Evolutionary conservation across 2,329 filamentous ascomycete genomes (phyloP).

Genomic region (Phyllosticta capitalensis): DNA sequence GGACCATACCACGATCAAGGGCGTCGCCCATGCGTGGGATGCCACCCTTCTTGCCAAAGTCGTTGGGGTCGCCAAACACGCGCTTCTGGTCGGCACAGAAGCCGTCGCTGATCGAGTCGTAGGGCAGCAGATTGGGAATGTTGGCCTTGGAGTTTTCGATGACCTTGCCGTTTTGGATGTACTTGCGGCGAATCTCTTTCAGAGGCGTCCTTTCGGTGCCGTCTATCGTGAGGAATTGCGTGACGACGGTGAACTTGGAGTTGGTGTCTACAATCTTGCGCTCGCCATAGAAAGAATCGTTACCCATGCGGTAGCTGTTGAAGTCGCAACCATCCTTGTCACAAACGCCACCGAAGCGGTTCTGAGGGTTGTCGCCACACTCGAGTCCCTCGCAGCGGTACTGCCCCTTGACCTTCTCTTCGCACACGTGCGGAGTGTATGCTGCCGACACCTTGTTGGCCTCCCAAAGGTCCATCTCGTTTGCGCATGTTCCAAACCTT

Average conservation of each 20-base stretch:
- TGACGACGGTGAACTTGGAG: constrained; percentile 40
- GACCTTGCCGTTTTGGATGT: constrained; percentile 41
- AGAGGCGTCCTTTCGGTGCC: neutral
- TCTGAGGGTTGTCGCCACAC: constrained; percentile 33
- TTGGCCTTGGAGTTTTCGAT: constrained; percentile 36
- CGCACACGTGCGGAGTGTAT: constrained; percentile 57
- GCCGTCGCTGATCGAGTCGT: constrained; percentile 46
- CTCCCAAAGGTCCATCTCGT: constrained; percentile 64
- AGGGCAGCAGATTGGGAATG: constrained; percentile 35
- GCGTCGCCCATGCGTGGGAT: constrained; percentile 43
- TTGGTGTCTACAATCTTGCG: constrained; percentile 34
- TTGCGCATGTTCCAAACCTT: constrained; percentile 52
- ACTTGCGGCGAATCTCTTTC: constrained; percentile 39
- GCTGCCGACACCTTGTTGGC: constrained; percentile 57
- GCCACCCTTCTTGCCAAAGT: constrained; percentile 42
- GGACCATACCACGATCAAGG: constrained; percentile 50
- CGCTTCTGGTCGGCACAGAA: constrained; percentile 50
- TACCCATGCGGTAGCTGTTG: constrained; percentile 52
- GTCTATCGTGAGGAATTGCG: constrained; percentile 34
- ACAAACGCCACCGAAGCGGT: constrained; percentile 53
- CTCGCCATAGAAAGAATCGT: constrained; percentile 53
- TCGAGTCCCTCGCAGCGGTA: constrained; percentile 42
- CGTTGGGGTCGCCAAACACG: constrained; percentile 45
- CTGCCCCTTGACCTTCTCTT: constrained; percentile 33
- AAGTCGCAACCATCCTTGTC: constrained; percentile 62